phyloP scores from a whole-genome alignment of 768 basidiomycete species.

The Boletus vinaceobasis region DNA sequence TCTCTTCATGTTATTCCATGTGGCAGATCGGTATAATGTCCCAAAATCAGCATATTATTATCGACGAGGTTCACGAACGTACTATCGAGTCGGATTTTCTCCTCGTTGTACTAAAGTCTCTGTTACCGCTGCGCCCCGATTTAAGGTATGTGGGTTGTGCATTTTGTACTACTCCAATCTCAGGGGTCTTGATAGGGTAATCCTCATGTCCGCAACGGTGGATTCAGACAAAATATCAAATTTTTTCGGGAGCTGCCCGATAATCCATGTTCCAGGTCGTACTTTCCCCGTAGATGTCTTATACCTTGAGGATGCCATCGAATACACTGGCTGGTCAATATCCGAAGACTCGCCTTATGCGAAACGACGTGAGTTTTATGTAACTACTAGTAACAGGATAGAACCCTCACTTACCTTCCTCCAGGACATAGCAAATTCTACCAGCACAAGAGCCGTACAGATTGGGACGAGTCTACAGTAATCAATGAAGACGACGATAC shows the following conservation, averaged over 20 bases:
- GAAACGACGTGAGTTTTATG: constrained; percentile 51
- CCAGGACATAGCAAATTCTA: constrained; percentile 64
- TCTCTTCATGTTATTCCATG: neutral
- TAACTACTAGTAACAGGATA: neutral
- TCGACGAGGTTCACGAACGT: constrained; percentile 98
- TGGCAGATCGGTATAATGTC: neutral
- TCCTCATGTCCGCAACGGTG: constrained; percentile 96
- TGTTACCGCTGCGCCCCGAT: constrained; percentile 71
- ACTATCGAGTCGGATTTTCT: constrained; percentile 98
- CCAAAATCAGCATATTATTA: constrained; percentile 74
- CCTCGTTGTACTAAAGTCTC: constrained; percentile 84
- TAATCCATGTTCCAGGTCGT: constrained; percentile 85
- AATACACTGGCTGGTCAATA: constrained; percentile 76
- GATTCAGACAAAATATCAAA: constrained; percentile 86
- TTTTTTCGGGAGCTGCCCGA: constrained; percentile 85
- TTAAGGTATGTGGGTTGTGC: constrained; percentile 60
- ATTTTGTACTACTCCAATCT: constrained; percentile 1
- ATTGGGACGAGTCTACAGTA: constrained; percentile 77
- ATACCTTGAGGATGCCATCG: constrained; percentile 90
- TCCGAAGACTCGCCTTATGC: constrained; percentile 81
- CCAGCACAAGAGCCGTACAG: constrained; percentile 55
- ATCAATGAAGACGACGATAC: constrained; percentile 68
- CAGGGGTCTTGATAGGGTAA: constrained; percentile 50
- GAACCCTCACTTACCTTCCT: neutral
- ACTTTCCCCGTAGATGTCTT: constrained; percentile 88